These are phyloP conservation scores for Dillenia turbinata DNA, from an alignment of 164 flowering plant species.

Conservation along the genomic window DNA sequence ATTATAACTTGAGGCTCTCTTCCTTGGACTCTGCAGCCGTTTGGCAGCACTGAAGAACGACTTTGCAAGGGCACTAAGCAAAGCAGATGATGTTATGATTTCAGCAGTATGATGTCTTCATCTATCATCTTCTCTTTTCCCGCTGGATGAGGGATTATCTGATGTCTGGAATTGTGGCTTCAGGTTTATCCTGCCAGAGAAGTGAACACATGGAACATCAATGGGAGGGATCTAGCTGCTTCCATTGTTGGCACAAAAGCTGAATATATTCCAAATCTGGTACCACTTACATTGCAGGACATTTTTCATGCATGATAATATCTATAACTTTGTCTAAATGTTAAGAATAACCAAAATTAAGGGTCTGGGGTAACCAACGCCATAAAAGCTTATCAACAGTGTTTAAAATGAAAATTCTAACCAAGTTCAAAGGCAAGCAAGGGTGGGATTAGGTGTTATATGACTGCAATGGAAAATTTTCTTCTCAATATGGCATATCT, in stretches of 20 bases:
- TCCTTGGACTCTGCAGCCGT: constrained; percentile 25
- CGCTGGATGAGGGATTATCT: neutral
- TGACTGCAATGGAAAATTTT: too few relatives aligned
- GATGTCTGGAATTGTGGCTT: constrained; percentile 1
- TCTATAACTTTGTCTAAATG: neutral
- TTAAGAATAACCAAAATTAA: too few relatives aligned
- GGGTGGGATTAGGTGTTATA: too few relatives aligned
- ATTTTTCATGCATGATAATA: constrained; percentile 1
- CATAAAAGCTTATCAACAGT: too few relatives aligned
- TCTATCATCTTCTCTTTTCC: constrained; percentile 1
- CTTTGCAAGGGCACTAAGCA: constrained; percentile 34
- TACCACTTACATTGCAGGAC: constrained; percentile 6
- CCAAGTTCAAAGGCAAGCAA: too few relatives aligned
- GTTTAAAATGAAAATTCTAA: too few relatives aligned
- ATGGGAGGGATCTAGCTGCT: constrained; percentile 35
- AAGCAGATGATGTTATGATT: constrained; percentile 39
- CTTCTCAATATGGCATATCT: too few relatives aligned
- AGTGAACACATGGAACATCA: constrained; percentile 24
- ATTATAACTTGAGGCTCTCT: neutral
- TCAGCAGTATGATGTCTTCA: constrained; percentile 23
- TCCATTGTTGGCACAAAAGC: constrained; percentile 28
- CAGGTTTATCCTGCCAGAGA: constrained; percentile 50
- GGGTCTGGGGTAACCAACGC: too few relatives aligned
- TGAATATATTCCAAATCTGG: constrained; percentile 38
- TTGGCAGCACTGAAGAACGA: constrained; percentile 38